Percentiles rank a stretch among this genome's conserved stretches.
Conservation (phyloP, 2,329 filamentous ascomycete species). For the Cladorrhinum sp. region DNA sequence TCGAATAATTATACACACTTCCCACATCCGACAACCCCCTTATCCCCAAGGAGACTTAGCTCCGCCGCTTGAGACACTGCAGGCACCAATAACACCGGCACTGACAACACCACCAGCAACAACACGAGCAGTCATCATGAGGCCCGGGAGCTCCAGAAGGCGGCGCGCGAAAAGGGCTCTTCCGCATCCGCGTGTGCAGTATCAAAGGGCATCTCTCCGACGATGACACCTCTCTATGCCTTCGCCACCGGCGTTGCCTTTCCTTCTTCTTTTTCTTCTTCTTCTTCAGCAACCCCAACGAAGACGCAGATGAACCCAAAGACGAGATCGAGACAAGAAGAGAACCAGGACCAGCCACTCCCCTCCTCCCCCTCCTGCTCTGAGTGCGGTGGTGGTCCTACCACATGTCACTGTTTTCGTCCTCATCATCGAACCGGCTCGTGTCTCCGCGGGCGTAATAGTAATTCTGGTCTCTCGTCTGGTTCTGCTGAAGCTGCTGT, state of each 20-base stretch:
- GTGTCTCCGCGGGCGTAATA: slow-evolving; percentile 19
- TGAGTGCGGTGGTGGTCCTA: slow-evolving; percentile 19
- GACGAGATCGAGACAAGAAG: neutral
- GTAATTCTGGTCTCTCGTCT: slow-evolving; percentile 12
- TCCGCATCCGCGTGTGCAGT: neutral
- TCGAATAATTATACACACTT: neutral
- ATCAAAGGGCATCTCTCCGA: neutral
- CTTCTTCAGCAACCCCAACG: neutral
- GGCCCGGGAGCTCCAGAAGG: neutral
- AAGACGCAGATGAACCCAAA: neutral
- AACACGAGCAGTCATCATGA: neutral
- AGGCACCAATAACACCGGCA: neutral
- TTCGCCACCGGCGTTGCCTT: neutral
- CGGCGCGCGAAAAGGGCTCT: neutral
- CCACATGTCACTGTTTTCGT: slow-evolving; percentile 27
- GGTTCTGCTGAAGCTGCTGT: slow-evolving; percentile 2
- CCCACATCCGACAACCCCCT: too few relatives aligned
- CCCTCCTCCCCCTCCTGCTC: neutral
- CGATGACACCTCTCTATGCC: neutral
- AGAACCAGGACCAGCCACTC: neutral
- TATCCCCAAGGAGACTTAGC: neutral
- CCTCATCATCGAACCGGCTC: slow-evolving; percentile 17
- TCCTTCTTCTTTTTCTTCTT: neutral
- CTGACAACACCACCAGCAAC: neutral
- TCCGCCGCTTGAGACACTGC: neutral